phyloP scores from a whole-genome alignment of 2,329 filamentous ascomycete species.

The Pezicula neosporulosa region DNA sequence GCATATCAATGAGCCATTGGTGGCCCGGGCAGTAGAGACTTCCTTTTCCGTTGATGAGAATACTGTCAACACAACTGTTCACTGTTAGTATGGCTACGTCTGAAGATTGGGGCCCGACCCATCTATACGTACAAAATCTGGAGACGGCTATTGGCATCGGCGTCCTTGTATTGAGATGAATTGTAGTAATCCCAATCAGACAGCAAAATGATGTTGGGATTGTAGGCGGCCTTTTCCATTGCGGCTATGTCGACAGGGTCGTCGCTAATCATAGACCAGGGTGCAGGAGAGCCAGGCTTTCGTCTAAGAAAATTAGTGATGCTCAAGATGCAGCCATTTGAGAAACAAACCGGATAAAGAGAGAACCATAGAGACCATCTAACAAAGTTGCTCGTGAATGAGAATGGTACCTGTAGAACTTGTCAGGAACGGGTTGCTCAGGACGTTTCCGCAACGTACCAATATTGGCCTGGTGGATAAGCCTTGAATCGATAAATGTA shows the following conservation, averaged over 20 bases:
- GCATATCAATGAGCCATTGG: conserved; percentile 7
- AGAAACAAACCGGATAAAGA: conserved; percentile 14
- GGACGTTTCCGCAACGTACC: no score
- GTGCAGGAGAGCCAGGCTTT: conserved; percentile 1
- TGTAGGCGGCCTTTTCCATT: conserved; percentile 6
- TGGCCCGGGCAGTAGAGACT: conserved; percentile 17
- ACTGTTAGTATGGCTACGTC: no score
- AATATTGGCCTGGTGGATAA: conserved; percentile 28
- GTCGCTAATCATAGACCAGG: conserved; percentile 12
- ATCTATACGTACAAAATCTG: no score
- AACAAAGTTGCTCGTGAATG: conserved; percentile 28
- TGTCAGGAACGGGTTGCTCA: no score
- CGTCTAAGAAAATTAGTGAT: conserved; percentile 5
- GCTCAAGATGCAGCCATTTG: background rate
- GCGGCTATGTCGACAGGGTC: conserved; percentile 1
- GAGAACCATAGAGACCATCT: conserved; percentile 21
- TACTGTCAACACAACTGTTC: conserved; percentile 14
- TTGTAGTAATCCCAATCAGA: conserved; percentile 18
- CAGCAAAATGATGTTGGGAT: conserved; percentile 10
- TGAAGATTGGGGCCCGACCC: background rate
- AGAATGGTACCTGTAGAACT: no score
- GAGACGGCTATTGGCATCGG: conserved; percentile 2
- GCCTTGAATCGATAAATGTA: conserved; percentile 35
- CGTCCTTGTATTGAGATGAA: conserved; percentile 4
- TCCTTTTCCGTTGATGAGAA: conserved; percentile 21